Conservation (phyloP, 1,284 basidiomycete genomes). For the Jaminaea rosea region DNA sequence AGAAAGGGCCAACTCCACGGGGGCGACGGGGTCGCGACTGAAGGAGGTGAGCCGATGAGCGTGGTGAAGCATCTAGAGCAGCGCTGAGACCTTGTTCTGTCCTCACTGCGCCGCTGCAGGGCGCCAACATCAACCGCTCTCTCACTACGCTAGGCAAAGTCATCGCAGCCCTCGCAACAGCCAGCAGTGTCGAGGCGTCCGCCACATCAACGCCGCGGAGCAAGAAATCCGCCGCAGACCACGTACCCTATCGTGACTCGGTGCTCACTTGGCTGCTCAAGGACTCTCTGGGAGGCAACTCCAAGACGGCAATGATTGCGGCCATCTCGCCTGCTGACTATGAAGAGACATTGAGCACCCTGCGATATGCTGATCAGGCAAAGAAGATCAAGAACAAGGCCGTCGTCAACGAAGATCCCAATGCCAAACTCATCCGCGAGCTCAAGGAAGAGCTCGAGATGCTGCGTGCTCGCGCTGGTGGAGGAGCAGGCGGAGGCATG, state of each 20-base stretch:
- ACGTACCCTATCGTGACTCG: constrained; percentile 40
- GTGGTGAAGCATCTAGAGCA: too few relatives aligned
- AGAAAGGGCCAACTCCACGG: constrained; percentile 44
- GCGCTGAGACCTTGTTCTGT: too few relatives aligned
- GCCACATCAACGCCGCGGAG: constrained; percentile 24
- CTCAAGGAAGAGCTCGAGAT: constrained; percentile 90
- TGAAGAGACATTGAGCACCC: constrained; percentile 88
- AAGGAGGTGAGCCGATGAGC: too few relatives aligned
- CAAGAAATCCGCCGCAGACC: constrained; percentile 27
- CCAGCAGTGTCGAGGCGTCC: constrained; percentile 13
- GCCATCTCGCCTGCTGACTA: constrained; percentile 96
- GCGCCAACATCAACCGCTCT: constrained; percentile 45
- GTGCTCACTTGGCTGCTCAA: constrained; percentile 49
- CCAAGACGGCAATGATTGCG: constrained; percentile 60
- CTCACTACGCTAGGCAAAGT: constrained; percentile 32
- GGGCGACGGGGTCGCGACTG: constrained; percentile 41
- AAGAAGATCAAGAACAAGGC: constrained; percentile 99
- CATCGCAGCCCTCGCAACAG: constrained; percentile 38
- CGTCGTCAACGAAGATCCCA: constrained; percentile 96
- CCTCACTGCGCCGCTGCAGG: too few relatives aligned
- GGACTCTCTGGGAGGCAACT: constrained; percentile 44
- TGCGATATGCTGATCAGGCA: constrained; percentile 87
- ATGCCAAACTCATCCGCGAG: constrained; percentile 93
- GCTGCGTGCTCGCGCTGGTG: constrained; percentile 35
- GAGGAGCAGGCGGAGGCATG: constrained; percentile 6